Evolutionary conservation across 2,329 filamentous ascomycete species (phyloP).

Genomic region (Apiospora pterosperma): DNA sequence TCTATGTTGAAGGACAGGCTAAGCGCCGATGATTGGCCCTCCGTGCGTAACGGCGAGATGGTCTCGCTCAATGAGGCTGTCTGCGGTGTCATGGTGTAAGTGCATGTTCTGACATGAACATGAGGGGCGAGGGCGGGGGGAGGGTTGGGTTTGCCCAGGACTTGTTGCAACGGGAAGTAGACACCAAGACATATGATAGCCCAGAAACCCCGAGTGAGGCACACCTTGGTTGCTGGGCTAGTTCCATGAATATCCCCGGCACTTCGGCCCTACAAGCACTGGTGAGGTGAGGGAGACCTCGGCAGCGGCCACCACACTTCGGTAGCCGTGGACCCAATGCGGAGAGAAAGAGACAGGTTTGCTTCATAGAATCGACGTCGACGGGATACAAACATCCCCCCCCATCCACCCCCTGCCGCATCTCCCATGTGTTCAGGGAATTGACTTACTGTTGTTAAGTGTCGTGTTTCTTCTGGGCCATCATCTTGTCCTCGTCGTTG

Average conservation of each 20-base stretch:
- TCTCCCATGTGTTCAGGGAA: not conserved
- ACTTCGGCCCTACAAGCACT: not conserved
- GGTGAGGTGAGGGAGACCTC: constrained; percentile 1
- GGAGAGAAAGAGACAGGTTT: not conserved
- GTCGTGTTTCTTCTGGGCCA: not conserved
- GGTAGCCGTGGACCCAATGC: not conserved
- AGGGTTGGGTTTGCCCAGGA: too few species aligned
- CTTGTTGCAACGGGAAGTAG: not conserved
- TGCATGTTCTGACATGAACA: not conserved
- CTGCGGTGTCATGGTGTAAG: constrained; percentile 1
- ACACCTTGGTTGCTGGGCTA: not conserved
- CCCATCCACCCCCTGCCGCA: not conserved
- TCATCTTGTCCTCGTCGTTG: not conserved
- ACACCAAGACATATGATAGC: not conserved
- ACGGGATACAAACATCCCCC: too few species aligned
- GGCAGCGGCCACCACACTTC: not conserved
- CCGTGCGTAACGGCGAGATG: not conserved
- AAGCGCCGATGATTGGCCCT: not conserved
- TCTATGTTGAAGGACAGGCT: constrained; percentile 6
- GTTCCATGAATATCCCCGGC: not conserved
- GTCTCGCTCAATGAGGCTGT: not conserved
- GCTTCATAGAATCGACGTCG: not conserved
- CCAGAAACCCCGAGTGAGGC: not conserved
- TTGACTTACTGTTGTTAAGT: not conserved
- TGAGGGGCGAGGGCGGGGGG: not conserved